Evolutionary conservation across 345 rosid genomes (phyloP), one percentile per base, ranked within the genome.

Genomic region (Eucalyptus rudis): DNA sequence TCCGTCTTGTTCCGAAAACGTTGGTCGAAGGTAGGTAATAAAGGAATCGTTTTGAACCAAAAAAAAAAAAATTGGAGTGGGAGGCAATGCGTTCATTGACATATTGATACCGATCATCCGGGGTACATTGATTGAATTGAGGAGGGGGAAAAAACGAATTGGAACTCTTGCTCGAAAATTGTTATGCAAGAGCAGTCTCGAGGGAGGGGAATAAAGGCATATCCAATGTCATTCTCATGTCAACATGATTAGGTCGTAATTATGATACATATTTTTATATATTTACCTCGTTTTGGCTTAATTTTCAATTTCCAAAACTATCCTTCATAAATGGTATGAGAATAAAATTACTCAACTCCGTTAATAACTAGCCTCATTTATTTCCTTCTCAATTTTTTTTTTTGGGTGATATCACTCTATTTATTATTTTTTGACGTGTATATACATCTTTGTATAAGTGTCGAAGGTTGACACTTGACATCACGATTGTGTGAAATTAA

Each of bases 381-480:
- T 5, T 54, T 54, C 58, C 2, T 58, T 9, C 10, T 16, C 4
- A 52, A 1, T 54, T 19, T 54, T 54, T 56, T 58, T 58, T n/a
- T n/a, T n/a, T n/a, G n/a, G n/a, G 13, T 2, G 64, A 25, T 58
- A 58, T 58, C 29, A 24, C n/a, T 4, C 29, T 25, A 58, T 10
- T 58, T 54, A 3, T 1, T 54, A 7, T 17, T 20, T 52, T 58
- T 58, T 25, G 0, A 25, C 0, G 6, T 10, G 1, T 5, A 58
- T 25, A 4, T 24, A 10, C 64, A n/a, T n/a, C n/a, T n/a, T n/a
- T n/a, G n/a, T n/a, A n/a, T n/a, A n/a, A n/a, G n/a, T n/a, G n/a
- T n/a, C n/a, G n/a, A n/a, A n/a, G n/a, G n/a, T n/a, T n/a, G n/a
- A n/a, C n/a, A n/a, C n/a, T n/a, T n/a, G n/a, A n/a, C n/a, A n/a